Evolutionary conservation across 495 filamentous ascomycete genomes (phyloP).

Genomic region (Penicillium steckii): DNA sequence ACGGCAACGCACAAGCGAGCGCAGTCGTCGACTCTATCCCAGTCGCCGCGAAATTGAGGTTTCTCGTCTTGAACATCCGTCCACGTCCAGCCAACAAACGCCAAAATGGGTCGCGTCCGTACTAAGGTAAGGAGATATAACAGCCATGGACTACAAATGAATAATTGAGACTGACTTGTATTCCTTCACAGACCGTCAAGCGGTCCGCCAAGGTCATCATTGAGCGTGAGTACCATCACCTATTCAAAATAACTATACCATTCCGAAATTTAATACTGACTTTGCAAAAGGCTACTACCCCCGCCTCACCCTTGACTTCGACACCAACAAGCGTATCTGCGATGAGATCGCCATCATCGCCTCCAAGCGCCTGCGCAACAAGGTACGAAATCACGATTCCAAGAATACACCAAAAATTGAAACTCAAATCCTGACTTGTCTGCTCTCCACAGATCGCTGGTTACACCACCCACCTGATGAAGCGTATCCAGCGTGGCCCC

Average conservation of each 20-base stretch:
- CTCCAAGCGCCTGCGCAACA: slow-evolving; percentile 96
- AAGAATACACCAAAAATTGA: too few species aligned
- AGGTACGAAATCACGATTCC: slow-evolving; percentile 55
- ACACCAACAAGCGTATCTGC: slow-evolving; percentile 99
- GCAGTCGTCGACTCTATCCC: slow-evolving; percentile 15
- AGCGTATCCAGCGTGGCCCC: slow-evolving; percentile 98
- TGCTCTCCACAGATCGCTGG: slow-evolving; percentile 75
- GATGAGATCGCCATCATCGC: slow-evolving; percentile 99
- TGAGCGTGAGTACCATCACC: slow-evolving; percentile 59
- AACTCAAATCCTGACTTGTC: slow-evolving; percentile 7
- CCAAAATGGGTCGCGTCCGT: slow-evolving; percentile 94
- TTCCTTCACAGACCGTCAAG: slow-evolving; percentile 80
- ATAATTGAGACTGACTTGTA: slow-evolving; percentile 16
- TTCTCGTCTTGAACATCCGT: slow-evolving; percentile 30
- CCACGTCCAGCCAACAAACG: slow-evolving; percentile 55
- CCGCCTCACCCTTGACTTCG: slow-evolving; percentile 97
- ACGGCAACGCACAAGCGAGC: slow-evolving; percentile 31
- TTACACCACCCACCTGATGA: slow-evolving; percentile 90
- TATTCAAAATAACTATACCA: background rate
- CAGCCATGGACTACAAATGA: background rate
- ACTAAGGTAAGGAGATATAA: slow-evolving; percentile 57
- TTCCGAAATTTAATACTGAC: background rate
- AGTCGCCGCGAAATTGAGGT: slow-evolving; percentile 2
- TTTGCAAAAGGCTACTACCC: slow-evolving; percentile 69
- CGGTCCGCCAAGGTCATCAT: slow-evolving; percentile 99